These are phyloP conservation scores for Aspergillus biplanus DNA, from an alignment of 495 filamentous ascomycete genomes.

Conservation along the genomic window DNA sequence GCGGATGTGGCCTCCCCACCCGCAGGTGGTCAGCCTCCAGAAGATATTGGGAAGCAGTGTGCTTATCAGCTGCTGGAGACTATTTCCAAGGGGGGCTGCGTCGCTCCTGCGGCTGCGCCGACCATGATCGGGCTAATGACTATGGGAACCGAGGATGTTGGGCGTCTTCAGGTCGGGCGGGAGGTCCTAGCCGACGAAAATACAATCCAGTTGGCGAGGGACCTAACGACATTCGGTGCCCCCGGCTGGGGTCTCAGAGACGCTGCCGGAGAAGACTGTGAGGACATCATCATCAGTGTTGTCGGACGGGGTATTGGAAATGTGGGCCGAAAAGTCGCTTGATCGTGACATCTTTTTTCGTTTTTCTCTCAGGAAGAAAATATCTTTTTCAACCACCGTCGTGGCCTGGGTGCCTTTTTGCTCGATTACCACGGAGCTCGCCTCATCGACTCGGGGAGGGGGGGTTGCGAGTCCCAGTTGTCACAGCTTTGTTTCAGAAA, in stretches of 20 bases:
- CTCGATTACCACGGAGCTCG: too few species aligned
- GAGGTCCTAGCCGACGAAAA: constrained; percentile 81
- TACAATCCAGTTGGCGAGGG: constrained; percentile 76
- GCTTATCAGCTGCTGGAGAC: constrained; percentile 88
- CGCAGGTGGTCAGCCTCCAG: constrained; percentile 77
- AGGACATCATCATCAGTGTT: constrained; percentile 83
- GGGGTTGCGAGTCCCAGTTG: constrained; percentile 2
- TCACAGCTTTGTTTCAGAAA: constrained; percentile 25
- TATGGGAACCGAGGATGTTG: constrained; percentile 83
- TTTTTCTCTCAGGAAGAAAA: too few species aligned
- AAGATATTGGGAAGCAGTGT: constrained; percentile 86
- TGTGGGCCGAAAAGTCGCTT: constrained; percentile 91
- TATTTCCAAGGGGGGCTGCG: constrained; percentile 80
- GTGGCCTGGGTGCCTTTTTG: too few species aligned
- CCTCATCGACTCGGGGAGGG: constrained; percentile 1
- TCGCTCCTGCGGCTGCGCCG: constrained; percentile 65
- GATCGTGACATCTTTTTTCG: constrained; percentile 26
- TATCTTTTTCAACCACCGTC: too few species aligned
- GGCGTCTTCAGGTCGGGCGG: constrained; percentile 61
- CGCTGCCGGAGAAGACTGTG: constrained; percentile 61
- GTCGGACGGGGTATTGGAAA: constrained; percentile 96
- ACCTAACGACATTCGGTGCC: constrained; percentile 81
- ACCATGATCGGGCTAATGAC: constrained; percentile 89
- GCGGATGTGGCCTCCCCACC: constrained; percentile 85
- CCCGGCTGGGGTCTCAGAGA: constrained; percentile 88